These are phyloP conservation scores for Lentithecium fluviatile DNA, from an alignment of 495 filamentous ascomycete species.

Conservation along the genomic window DNA sequence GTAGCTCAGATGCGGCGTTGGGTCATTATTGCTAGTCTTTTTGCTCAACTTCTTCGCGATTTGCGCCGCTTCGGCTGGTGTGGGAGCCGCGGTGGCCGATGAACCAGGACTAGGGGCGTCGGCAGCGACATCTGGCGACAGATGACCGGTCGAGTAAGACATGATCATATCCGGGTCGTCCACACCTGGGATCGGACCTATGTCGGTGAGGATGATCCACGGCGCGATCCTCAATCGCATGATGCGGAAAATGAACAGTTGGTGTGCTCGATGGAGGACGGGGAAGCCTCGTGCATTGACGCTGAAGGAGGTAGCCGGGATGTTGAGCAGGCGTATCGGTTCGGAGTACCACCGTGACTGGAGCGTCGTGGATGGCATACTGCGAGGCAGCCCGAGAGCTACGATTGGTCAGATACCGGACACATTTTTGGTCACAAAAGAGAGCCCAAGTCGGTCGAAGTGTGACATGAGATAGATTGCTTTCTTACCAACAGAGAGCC, in stretches of 20 bases:
- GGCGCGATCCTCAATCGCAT: conserved; percentile 79
- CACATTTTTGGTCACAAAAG: conserved; percentile 23
- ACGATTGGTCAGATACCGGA: conserved; percentile 7
- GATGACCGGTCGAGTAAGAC: conserved; percentile 42
- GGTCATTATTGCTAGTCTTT: conserved; percentile 51
- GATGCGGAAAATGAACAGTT: conserved; percentile 72
- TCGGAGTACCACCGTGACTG: conserved; percentile 94
- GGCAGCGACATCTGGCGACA: conserved; percentile 43
- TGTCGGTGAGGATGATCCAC: conserved; percentile 77
- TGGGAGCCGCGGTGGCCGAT: conserved; percentile 40
- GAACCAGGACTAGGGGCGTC: conserved; percentile 41
- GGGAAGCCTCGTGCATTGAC: conserved; percentile 78
- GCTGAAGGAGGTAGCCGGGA: conserved; percentile 67
- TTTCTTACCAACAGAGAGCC: conserved; percentile 80
- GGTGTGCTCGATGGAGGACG: conserved; percentile 77
- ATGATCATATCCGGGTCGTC: conserved; percentile 46
- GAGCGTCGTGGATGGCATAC: conserved; percentile 68
- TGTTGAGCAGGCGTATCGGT: conserved; percentile 75
- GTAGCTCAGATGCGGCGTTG: conserved; percentile 72
- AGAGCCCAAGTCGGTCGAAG: background rate
- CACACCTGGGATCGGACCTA: conserved; percentile 64
- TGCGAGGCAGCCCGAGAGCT: conserved; percentile 80
- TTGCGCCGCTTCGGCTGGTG: conserved; percentile 56
- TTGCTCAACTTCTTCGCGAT: conserved; percentile 46
- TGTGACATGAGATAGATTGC: conserved; percentile 2